A percentile compares a stretch with the other conserved stretches of the same genome.
phyloP scores from a whole-genome alignment of 306 rosid species.

The Lotus japonicus region DNA sequence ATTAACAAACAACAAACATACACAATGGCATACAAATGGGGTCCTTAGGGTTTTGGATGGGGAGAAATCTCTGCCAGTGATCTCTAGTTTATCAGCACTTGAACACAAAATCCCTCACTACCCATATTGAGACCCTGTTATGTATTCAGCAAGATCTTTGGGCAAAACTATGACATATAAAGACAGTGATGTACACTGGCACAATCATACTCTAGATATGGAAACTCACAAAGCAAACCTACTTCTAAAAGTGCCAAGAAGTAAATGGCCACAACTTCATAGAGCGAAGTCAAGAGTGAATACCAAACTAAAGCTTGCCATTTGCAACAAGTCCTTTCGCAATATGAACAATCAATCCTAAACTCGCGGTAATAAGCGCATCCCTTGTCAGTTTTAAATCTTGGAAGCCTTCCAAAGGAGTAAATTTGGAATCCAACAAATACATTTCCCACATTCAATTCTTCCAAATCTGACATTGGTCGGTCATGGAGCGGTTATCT shows the following conservation, averaged over 20 bases:
- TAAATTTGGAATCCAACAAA: slow-evolving; percentile 19
- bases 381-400: slow-evolving; percentile 2
- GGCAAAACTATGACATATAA: slow-evolving; percentile 1
- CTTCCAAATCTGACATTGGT: slow-evolving; percentile 7
- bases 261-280: slow-evolving; percentile 18
- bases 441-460: slow-evolving; percentile 7
- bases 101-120: not conserved
- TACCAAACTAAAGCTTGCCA: slow-evolving; percentile 18
- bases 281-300: slow-evolving; percentile 7
- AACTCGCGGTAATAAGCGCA: slow-evolving; percentile 9
- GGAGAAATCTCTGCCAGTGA: not conserved
- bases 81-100: slow-evolving; percentile 1
- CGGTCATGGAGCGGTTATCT: slow-evolving; percentile 50
- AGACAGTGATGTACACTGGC: slow-evolving; percentile 6
- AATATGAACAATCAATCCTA: slow-evolving; percentile 20
- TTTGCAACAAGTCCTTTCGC: slow-evolving; percentile 8
- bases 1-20: slow-evolving; percentile 13
- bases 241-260: slow-evolving; percentile 13
- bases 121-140: not conserved
- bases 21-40: not conserved
- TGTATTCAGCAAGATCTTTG: slow-evolving; percentile 10
- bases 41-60: not conserved
- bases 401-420: slow-evolving; percentile 15
- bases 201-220: slow-evolving; percentile 17
- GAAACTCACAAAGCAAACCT: slow-evolving; percentile 13